Evolutionary conservation across 352 stramenopile species (phyloP), one percentile per base, ranked within the genome.

Genomic region (Thraustotheca clavata): DNA sequence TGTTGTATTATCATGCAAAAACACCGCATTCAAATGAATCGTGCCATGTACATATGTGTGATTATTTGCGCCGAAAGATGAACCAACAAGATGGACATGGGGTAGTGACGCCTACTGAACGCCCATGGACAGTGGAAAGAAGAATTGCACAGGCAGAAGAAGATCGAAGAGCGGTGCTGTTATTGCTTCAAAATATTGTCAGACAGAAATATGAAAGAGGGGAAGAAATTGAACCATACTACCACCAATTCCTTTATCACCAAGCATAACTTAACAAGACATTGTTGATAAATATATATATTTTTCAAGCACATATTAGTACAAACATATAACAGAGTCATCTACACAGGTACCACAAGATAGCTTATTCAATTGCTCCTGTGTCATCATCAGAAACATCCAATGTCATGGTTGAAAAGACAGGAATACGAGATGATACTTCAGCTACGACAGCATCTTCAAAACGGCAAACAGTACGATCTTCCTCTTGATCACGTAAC

Each of bases 1-100:
- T 94, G 57, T 72, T 94, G n/a, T 94, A 83, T 55, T 94, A 80
- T 70, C 85, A 94, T 65, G 85, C 85, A 22, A 91, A 91, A 72
- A 80, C 72, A 50, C 92, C 83, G 50, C 29, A 41, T 3, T 9
- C 43, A 22, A 84, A 73, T 1, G 52, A 76, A 43, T 83, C 74
- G 50, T 94, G 85, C 55, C 77, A 84, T 0, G 85, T 94, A 22
- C 88, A 84, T 46, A 84, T 92, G 66, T 94, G 85, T 67, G 80
- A 94, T 63, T 94, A 94, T 60, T 46, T 94, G 43, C 76, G 85
- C 5, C 83, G 87, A 39, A 94, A 94, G 69, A 92, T 94, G 49
- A 79, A 79, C 11, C 81, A 62, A 75, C 46, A 94, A 91, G 69
- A 61, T 70, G 0, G 75, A 90, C 69, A 74, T 71, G 50, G 80